Conservation (phyloP, 164 flowering plant species). For the Magnolia sinica region DNA sequence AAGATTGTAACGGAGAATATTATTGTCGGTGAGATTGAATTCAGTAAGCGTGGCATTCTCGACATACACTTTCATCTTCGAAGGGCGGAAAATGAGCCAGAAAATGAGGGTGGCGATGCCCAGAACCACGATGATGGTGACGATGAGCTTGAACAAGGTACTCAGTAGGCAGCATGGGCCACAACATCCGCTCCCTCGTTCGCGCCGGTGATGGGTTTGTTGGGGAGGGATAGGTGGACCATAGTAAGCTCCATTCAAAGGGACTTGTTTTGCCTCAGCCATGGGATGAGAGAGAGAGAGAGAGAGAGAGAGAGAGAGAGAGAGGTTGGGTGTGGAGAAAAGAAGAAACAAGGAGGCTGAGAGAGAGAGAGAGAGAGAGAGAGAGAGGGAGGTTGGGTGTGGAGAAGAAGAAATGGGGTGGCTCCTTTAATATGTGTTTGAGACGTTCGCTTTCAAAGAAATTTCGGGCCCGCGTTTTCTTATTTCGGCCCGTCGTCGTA, state of each 20-base stretch:
- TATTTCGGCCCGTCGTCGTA: no score
- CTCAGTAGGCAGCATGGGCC: constrained; percentile 26
- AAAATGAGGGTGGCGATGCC: constrained; percentile 32
- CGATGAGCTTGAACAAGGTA: constrained; percentile 22
- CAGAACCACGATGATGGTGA: constrained; percentile 15
- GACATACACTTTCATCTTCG: constrained; percentile 27
- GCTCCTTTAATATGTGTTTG: no score
- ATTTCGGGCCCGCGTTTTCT: no score
- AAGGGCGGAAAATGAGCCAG: constrained; percentile 38
- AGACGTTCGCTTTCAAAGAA: no score
- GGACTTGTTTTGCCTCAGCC: constrained; percentile 20
- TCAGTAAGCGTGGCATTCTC: constrained; percentile 30
- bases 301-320: no score
- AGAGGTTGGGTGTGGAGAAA: no score
- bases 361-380: no score
- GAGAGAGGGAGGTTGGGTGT: no score
- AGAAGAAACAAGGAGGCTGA: no score
- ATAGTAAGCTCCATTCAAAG: constrained; percentile 38
- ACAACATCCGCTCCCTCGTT: constrained; percentile 22
- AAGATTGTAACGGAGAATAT: constrained; percentile 29
- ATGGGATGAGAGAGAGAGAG: not conserved
- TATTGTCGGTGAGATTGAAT: constrained; percentile 21
- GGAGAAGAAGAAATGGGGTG: no score
- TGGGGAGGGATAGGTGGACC: constrained; percentile 45
- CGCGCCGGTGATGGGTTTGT: constrained; percentile 22